Percentiles rank a stretch among this genome's conserved stretches.
Evolutionary conservation across 139 green algal genomes (phyloP).

Genomic region (Chlorella sp.): DNA sequence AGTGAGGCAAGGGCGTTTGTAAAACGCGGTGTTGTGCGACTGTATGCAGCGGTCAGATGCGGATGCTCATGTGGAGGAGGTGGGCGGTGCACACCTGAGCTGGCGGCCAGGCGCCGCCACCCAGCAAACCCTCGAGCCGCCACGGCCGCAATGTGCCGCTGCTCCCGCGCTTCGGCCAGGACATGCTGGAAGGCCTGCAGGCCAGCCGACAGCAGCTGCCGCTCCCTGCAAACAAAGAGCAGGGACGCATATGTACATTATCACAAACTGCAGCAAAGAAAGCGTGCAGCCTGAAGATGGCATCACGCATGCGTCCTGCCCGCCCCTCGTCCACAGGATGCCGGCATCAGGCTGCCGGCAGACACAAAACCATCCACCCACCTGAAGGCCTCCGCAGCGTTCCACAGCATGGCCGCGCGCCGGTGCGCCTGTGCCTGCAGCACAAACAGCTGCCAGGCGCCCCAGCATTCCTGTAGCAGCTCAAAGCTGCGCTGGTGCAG

Average conservation of each 20-base stretch:
- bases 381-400: constrained; percentile 17
- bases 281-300: too few relatives aligned
- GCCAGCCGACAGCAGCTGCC: constrained; percentile 16
- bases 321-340: too few relatives aligned
- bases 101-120: constrained; percentile 21
- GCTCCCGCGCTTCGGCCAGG: background rate
- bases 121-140: background rate
- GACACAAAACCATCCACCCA: too few relatives aligned
- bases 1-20: background rate
- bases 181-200: constrained; percentile 14
- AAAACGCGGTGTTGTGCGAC: background rate
- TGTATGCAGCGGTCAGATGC: background rate
- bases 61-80: background rate
- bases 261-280: too few relatives aligned
- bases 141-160: background rate
- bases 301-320: too few relatives aligned
- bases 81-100: constrained; percentile 16
- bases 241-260: too few relatives aligned
- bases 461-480: constrained; percentile 1
- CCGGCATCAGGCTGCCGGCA: too few relatives aligned
- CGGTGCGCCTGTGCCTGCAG: constrained; percentile 29
- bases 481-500: constrained; percentile 28
- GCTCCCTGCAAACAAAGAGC: background rate
- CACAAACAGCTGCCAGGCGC: constrained; percentile 31
- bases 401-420: constrained; percentile 28